These are phyloP conservation scores for Trichoderma sp. DNA, from an alignment of 2,329 filamentous ascomycete genomes.

Conservation along the genomic window DNA sequence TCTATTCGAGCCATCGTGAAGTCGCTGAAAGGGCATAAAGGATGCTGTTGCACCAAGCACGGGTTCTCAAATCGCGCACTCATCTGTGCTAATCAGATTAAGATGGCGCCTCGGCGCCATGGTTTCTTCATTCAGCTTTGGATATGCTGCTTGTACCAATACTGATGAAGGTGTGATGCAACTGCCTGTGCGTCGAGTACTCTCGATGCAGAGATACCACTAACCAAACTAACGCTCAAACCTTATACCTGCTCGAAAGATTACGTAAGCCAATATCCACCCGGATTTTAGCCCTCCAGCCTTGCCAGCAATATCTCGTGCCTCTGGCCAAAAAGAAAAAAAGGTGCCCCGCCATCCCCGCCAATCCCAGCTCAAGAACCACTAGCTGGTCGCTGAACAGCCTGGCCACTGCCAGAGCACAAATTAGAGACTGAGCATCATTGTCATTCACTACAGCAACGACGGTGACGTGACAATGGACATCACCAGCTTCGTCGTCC, in stretches of 20 bases:
- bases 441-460: background rate
- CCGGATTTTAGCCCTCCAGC: background rate
- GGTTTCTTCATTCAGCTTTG: background rate
- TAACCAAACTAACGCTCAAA: background rate
- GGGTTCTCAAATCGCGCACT: background rate
- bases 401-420: constrained; percentile 9
- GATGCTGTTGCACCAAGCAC: background rate
- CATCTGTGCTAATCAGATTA: background rate
- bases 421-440: background rate
- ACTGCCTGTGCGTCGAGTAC: background rate
- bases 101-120: background rate
- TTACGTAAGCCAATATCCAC: constrained; percentile 1
- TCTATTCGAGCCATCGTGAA: background rate
- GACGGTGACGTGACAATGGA: constrained; percentile 62
- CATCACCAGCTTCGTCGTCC: constrained; percentile 81
- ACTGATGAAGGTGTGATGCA: background rate
- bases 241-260: background rate
- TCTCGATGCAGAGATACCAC: background rate
- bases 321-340: background rate
- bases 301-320: background rate
- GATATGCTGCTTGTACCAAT: background rate
- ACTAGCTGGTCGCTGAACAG: constrained; percentile 6
- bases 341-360: constrained; percentile 1
- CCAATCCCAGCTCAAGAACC: constrained; percentile 8
- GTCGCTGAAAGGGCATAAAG: background rate